Evolutionary conservation across 805 yeast species (phyloP), one percentile per base, ranked within the genome.

Genomic region (Candida cerambycidarum): DNA sequence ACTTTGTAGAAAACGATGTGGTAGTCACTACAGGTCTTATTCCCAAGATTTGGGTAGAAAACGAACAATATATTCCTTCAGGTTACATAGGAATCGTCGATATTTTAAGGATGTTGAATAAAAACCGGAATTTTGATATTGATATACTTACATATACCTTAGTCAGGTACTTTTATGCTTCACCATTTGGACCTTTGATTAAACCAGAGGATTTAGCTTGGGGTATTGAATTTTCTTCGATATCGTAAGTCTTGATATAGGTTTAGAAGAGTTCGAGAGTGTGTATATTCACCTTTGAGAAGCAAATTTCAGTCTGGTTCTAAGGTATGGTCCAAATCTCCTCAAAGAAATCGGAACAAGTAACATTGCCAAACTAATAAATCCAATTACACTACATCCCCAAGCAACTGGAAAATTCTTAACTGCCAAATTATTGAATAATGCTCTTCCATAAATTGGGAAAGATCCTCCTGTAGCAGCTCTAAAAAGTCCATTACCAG

Each of bases 311-410:
- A 29, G 32, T 29, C 32, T 29, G 11, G 17, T 29, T 29, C 17
- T 29, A 29, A 29, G 32, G 6, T 5, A 14, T 14, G 16, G 18
- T 29, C 32, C 32, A 13, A 14, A 29, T 15, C 13, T 29, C 9
- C 4, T 7, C 17, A 29, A 29, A 13, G 18, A 15, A 5, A 29
- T 15, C 16, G 32, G 32, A 17, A 29, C 18, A 29, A 29, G 16
- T 15, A 29, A 29, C 80, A 85, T 68, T 0, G 79, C 84, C 31
- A 89, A 61, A n/a, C 86, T 75, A 56, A 84, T 75, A 52, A 83
- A 79, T 0, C 72, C 82, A 59, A 83, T 76, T 5, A 83, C 52
- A 0, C 89, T 77, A 28, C 83, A 69, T 1, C 82, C 84, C 82
- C 82, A 79, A 2, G 70, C 82, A 10, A 75, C 76, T 2, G 84